Base-by-base conservation (phyloP, 768 basidiomycete genomes). In the Chalciporus pseudorubinellus region DNA sequence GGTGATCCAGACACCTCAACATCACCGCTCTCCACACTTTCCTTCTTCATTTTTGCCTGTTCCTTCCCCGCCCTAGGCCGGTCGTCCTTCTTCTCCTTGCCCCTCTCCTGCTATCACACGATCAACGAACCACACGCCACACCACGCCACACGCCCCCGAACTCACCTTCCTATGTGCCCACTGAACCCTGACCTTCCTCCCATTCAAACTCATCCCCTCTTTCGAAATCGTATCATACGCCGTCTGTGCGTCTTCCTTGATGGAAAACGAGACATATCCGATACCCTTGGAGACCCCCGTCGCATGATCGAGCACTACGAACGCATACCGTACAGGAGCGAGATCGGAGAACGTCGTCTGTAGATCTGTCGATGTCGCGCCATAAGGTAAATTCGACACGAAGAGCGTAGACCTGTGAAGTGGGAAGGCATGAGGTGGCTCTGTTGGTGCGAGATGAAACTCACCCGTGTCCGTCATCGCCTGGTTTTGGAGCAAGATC, bases 321-420 rank as follows among this genome's bases (percentile, higher is more conserved):
- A 99, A 98, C 0, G 94, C 95, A 18, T 88, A 86, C 33, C 93
- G 82, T 14, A 99, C 89, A 24, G 97, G 97, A 1, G 93, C 97
- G 57, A 97, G 82, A 68, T 95, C 92, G 7, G 95, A 98, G 74
- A 98, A 97, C 19, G 95, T 80, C 0, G 94, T 93, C 60, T 91
- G 83, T 24, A 98, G 77, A 70, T 97, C 93, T 42, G 85, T 85
- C 7, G 92, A 91, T 9, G 97, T 98, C 50, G 86, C 91, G 38
- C 84, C 82, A 66, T 91, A 95, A 0, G 95, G 92, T 34, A 99
- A 74, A 72, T 94, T 93, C 10, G 92, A 94, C 48, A 98, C 85
- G 70, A 98, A 98, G 50, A 98, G 73, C 0, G 94, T 98, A 16
- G 92, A 82, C 29, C 89, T 89, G 51, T 55, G 38, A n/a, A 7